A percentile compares a stretch with the other conserved stretches of the same genome.
Evolutionary conservation across 306 rosid genomes (phyloP).

Genomic region (Casuarina glauca): DNA sequence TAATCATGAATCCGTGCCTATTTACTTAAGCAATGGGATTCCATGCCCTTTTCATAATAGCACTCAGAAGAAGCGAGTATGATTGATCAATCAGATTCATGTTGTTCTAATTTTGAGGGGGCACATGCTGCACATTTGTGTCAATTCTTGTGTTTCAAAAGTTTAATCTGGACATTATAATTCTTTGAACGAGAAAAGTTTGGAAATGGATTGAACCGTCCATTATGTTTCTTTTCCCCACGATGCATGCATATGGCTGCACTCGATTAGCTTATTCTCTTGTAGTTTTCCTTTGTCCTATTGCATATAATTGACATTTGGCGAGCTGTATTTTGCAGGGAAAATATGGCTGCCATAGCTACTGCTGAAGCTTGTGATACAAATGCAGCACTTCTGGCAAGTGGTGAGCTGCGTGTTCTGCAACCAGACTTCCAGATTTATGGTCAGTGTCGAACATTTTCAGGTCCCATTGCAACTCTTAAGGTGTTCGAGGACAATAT

Average conservation of each 20-base stretch:
- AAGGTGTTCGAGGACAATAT: slow-evolving; percentile 55
- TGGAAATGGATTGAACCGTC: background rate
- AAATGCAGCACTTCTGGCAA: slow-evolving; percentile 35
- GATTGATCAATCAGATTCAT: background rate
- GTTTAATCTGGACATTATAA: background rate
- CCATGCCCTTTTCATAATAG: background rate
- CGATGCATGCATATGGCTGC: background rate
- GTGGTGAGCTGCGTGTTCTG: slow-evolving; percentile 50
- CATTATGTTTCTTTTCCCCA: background rate
- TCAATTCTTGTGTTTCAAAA: background rate
- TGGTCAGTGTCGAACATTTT: slow-evolving; percentile 43
- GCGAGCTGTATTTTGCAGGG: background rate
- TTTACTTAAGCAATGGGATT: slow-evolving; percentile 2
- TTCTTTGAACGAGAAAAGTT: background rate
- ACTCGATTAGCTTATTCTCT: background rate
- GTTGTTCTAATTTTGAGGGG: background rate
- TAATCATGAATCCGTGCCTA: background rate
- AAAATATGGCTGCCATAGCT: slow-evolving; percentile 20
- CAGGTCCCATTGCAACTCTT: slow-evolving; percentile 43
- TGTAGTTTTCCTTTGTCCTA: background rate
- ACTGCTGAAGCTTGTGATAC: slow-evolving; percentile 43
- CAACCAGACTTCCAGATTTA: slow-evolving; percentile 35
- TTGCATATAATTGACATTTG: background rate
- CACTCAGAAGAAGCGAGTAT: background rate
- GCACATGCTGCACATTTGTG: background rate